Percentiles rank a stretch among this genome's conserved stretches.
Conservation (phyloP, 257 asterid species). For the Lycium ferocissimum region DNA sequence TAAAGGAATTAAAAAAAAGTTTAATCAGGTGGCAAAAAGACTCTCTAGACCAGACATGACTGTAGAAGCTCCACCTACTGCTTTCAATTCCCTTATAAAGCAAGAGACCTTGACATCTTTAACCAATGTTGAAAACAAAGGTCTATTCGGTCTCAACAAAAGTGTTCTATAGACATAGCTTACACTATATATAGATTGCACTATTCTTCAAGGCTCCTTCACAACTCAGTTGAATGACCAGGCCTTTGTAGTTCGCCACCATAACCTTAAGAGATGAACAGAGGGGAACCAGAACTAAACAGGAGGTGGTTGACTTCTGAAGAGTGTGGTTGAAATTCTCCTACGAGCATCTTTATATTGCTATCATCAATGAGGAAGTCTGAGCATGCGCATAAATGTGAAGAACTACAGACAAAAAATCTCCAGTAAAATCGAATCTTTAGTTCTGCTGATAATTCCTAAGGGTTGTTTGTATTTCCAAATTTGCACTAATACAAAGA, state of each 20-base stretch:
- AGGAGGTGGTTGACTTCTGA: background rate
- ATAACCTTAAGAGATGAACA: slow-evolving; percentile 27
- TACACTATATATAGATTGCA: background rate
- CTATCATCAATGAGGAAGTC: background rate
- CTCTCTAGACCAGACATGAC: slow-evolving; percentile 15
- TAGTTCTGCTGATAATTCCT: background rate
- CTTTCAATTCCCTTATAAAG: background rate
- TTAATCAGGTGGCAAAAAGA: background rate
- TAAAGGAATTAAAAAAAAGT: too few relatives aligned
- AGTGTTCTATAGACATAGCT: slow-evolving; percentile 12
- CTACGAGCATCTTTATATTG: slow-evolving; percentile 7
- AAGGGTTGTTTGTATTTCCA: background rate
- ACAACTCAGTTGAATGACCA: slow-evolving; percentile 20
- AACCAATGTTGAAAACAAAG: slow-evolving; percentile 13
- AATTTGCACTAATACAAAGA: background rate
- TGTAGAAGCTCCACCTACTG: slow-evolving; percentile 18
- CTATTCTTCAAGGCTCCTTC: slow-evolving; percentile 16
- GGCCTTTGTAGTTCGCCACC: background rate
- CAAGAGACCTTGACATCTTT: slow-evolving; percentile 12
- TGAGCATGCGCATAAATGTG: background rate
- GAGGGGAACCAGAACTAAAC: background rate
- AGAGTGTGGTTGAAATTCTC: slow-evolving; percentile 16
- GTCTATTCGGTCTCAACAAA: background rate
- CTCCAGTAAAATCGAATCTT: background rate
- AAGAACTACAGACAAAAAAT: background rate